Evolutionary conservation across 169 alveolate species (phyloP), one percentile per base, ranked within the genome.

Genomic region (Plasmodium sp.): DNA sequence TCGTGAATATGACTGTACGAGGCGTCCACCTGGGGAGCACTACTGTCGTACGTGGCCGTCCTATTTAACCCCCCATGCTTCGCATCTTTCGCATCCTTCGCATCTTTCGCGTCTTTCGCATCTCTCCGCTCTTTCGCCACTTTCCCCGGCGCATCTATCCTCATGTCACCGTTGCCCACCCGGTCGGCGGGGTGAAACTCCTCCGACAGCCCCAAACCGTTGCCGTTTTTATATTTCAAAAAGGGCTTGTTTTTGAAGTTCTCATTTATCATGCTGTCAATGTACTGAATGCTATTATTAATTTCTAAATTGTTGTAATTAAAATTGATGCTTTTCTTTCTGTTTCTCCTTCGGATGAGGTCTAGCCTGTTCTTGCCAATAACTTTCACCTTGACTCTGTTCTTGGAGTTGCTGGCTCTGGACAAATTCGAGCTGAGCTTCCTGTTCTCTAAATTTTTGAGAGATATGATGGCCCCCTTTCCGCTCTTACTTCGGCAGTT

Each of bases 211-310:
- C 43, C 88, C 39, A 88, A 88, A 67, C 41, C 27, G 62, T 88
- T 88, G 27, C 81, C 71, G 58, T 88, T 88, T 2, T 88, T 88
- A 58, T 88, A 43, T 48, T 88, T 88, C 72, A 88, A 67, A 58
- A 88, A 88, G 18, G 91, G 77, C 72, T 88, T 88, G 36, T 88
- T 88, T 62, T 88, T 88, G 43, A 88, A 88, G 73, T 88, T 88
- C 27, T 88, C 94, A 80, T 88, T 88, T 58, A 88, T 88, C 94
- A 88, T 81, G 73, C 94, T 88, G 45, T 88, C 94, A 56, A 88
- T 88, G 58, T 88, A 88, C 31, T 88, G 94, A 79, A 88, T 88
- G 72, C 94, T 88, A 88, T 88, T 88, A 88, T 88, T 88, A 80
- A 88, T 88, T 81, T 88, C 94, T 2, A 88, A 56, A 51, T 88